Conservation (phyloP, 306 rosid species). For the Acmispon strigosus region DNA sequence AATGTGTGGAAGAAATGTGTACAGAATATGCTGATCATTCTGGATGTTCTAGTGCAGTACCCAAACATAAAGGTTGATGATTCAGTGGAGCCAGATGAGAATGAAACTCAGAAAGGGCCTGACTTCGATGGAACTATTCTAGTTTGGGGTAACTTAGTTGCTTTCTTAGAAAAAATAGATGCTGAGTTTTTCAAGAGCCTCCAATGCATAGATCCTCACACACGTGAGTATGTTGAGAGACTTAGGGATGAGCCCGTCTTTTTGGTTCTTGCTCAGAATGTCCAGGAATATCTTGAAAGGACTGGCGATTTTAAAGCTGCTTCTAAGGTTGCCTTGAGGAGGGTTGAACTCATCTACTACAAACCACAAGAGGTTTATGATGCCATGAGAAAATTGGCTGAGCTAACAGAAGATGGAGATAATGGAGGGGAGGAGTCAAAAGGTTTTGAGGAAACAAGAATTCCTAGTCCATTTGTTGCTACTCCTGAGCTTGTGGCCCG, state of each 20-base stretch:
- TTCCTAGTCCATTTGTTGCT: slow-evolving; percentile 69
- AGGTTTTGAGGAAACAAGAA: slow-evolving; percentile 54
- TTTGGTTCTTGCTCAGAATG: slow-evolving; percentile 89
- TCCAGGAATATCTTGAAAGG: slow-evolving; percentile 82
- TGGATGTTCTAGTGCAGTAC: slow-evolving; percentile 75
- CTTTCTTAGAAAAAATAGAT: slow-evolving; percentile 78
- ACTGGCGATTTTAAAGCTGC: slow-evolving; percentile 60
- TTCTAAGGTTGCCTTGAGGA: slow-evolving; percentile 74
- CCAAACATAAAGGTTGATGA: slow-evolving; percentile 82
- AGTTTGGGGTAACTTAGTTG: slow-evolving; percentile 93
- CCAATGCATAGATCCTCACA: slow-evolving; percentile 97
- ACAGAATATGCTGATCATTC: slow-evolving; percentile 73
- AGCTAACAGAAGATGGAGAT: slow-evolving; percentile 47
- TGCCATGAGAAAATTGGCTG: slow-evolving; percentile 91
- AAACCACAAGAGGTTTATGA: slow-evolving; percentile 95
- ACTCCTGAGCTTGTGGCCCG: slow-evolving; percentile 79
- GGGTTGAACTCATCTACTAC: slow-evolving; percentile 82
- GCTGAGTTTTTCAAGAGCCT: slow-evolving; percentile 87
- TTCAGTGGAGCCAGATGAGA: slow-evolving; percentile 77
- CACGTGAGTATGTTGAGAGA: slow-evolving; percentile 95
- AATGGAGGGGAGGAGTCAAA: slow-evolving; percentile 45
- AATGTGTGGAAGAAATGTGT: slow-evolving; percentile 92
- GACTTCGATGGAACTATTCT: slow-evolving; percentile 65
- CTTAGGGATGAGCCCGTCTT: slow-evolving; percentile 82
- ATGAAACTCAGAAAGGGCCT: slow-evolving; percentile 75